Base-by-base conservation (phyloP, 352 stramenopile species). In the Phytophthora kernoviae region DNA sequence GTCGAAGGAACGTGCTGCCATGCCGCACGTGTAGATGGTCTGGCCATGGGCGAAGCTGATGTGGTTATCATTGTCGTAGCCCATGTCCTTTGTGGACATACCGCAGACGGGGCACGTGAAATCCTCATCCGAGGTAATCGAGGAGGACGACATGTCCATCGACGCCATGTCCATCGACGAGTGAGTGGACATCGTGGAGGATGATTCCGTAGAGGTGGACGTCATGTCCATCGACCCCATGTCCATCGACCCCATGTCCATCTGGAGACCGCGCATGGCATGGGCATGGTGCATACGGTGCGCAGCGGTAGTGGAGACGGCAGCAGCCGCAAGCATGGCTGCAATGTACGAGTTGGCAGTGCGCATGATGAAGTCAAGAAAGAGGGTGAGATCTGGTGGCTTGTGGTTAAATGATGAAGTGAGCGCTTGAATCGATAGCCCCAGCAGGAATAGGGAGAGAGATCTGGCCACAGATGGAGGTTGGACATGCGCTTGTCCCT, bases 1-100 rank as follows among this genome's bases (percentile, higher is more conserved):
- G n/a, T 75, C 52, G 54, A 81, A 83, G 33, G 47, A 62, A 21
- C 70, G 65, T 15, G 79, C 50, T n/a, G 65, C 77, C 85, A 94
- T 94, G 45, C 82, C 79, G 64, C 85, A 94, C 33, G 85, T 80
- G 70, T 87, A 91, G 47, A 93, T 60, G 24, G 62, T 72, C 68
- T 94, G 85, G 47, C 80, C 81, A 54, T 90, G 65, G 14, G 54
- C 51, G 14, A 90, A 74, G 42, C 72, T 62, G 26, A 93, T 72
- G 47, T 87, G 86, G 61, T 86, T 91, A 17, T 65, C 50, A 58
- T 87, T 83, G 56, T 87, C 67, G 57, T 88, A 87, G 43, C 65
- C 74, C 58, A 71, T 74, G 22, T 72, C 61, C 34, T 61, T 69
- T 5, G 81, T 87, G 8, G 76, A 81, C 82, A 91, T 88, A 24